A percentile compares a stretch with the other conserved stretches of the same genome.
These are phyloP conservation scores for Symbiotaphrina buchneri DNA, from an alignment of 495 filamentous ascomycete species.

Conservation along the genomic window DNA sequence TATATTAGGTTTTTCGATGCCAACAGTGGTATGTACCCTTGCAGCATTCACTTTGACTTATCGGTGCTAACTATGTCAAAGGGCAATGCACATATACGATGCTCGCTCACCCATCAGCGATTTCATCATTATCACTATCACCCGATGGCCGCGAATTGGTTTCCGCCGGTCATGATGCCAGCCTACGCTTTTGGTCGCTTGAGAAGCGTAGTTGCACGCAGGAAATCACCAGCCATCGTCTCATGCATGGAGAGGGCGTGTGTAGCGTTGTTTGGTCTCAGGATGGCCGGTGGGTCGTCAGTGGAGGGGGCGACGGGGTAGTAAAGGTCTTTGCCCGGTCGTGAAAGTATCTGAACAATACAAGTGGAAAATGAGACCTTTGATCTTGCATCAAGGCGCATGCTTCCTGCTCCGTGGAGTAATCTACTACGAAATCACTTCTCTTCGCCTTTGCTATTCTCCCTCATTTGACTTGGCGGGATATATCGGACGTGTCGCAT, in stretches of 20 bases:
- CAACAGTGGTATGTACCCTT: constrained; percentile 63
- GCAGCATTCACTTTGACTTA: constrained; percentile 1
- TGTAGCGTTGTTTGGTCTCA: constrained; percentile 85
- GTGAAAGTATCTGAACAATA: constrained; percentile 6
- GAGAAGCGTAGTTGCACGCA: constrained; percentile 87
- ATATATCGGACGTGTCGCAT: too few species aligned
- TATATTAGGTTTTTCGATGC: constrained; percentile 96
- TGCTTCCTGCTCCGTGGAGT: background rate
- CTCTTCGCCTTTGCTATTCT: background rate
- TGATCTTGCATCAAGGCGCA: constrained; percentile 19
- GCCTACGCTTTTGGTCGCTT: constrained; percentile 89
- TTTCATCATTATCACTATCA: constrained; percentile 72
- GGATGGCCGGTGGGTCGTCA: constrained; percentile 85
- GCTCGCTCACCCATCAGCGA: constrained; percentile 84
- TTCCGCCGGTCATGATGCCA: constrained; percentile 86
- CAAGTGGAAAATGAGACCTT: constrained; percentile 17
- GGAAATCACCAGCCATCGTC: constrained; percentile 72
- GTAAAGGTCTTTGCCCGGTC: constrained; percentile 81
- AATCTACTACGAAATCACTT: background rate
- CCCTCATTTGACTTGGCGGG: too few species aligned
- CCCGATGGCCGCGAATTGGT: constrained; percentile 89
- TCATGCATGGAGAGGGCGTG: constrained; percentile 88
- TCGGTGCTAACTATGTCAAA: constrained; percentile 13
- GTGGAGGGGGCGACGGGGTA: constrained; percentile 85
- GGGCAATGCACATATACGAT: constrained; percentile 98